Base-by-base conservation (phyloP, 345 rosid genomes). In the Litchi chinensis region DNA sequence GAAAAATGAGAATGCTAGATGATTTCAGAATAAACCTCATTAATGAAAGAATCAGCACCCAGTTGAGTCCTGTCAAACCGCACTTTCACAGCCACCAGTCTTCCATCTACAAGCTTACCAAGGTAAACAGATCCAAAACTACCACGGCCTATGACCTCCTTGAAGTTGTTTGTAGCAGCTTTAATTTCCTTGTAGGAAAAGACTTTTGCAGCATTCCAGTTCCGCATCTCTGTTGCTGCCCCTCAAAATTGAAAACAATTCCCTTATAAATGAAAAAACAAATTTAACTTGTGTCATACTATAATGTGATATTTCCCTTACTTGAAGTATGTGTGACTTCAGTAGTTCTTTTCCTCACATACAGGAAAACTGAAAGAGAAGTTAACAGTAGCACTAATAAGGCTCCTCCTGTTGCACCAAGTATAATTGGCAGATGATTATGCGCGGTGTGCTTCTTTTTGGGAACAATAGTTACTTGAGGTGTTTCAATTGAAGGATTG, bases 31-130 rank as follows among this genome's bases (percentile, higher is more conserved):
- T 71, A 70, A 78, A 95, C 98, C 98, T 93, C 98, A 73, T 95
- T 95, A 71, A 92, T 84, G 77, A 93, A 95, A 81, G 98, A 95
- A 83, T 93, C 98, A 56, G 98, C 95, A 60, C 98, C 97, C 28
- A 95, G 91, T 86, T 93, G 98, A 82, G 89, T 89, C 81, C 81
- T 86, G 72, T 93, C 98, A 66, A 87, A 91, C 79, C 98, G 85
- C 50, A 95, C 98, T 93, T 95, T 95, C 39, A 95, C 95, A 0
- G 98, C 98, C 52, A 95, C 94, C 44, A 79, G 76, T 87, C 88
- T 93, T 18, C 94, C 98, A 83, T 90, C 94, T 48, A 85, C 75
- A 79, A 95, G 92, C 87, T 88, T 93, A 76, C 98, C 98, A 43
- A 79, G 92, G 86, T 92, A 91, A 74, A 95, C 98, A 72, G 94